Conservation (phyloP, 805 yeast genomes). For the Hanseniaspora vineae region DNA sequence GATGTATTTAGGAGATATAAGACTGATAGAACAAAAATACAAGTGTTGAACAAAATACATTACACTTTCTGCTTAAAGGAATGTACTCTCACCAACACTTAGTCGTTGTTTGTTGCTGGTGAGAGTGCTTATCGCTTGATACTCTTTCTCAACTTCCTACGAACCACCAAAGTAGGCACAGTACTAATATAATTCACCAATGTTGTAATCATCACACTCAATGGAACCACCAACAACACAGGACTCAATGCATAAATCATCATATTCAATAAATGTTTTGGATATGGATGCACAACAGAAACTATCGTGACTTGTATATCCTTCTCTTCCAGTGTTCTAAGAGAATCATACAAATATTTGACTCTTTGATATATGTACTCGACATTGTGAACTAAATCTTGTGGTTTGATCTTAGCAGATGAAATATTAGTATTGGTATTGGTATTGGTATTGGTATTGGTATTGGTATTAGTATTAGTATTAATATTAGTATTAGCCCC, state of each 20-base stretch:
- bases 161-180: constrained; percentile 21
- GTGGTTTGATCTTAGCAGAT: not conserved
- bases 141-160: constrained; percentile 20
- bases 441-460: not conserved
- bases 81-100: no score
- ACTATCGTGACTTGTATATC: not conserved
- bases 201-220: constrained; percentile 7
- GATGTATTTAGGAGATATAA: no score
- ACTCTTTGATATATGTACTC: not conserved
- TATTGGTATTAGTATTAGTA: not conserved
- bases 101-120: no score
- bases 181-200: constrained; percentile 22
- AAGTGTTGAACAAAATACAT: no score
- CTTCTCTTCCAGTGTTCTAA: not conserved
- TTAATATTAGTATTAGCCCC: not conserved
- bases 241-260: constrained; percentile 4
- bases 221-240: constrained; percentile 2
- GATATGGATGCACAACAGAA: constrained; percentile 2
- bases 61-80: no score
- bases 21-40: no score
- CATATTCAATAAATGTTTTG: constrained; percentile 4
- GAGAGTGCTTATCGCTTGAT: constrained; percentile 15
- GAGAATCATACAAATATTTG: not conserved
- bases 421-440: not conserved
- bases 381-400: not conserved